Conservation (phyloP, 441 rosid genomes). For the Brassica balearica region DNA sequence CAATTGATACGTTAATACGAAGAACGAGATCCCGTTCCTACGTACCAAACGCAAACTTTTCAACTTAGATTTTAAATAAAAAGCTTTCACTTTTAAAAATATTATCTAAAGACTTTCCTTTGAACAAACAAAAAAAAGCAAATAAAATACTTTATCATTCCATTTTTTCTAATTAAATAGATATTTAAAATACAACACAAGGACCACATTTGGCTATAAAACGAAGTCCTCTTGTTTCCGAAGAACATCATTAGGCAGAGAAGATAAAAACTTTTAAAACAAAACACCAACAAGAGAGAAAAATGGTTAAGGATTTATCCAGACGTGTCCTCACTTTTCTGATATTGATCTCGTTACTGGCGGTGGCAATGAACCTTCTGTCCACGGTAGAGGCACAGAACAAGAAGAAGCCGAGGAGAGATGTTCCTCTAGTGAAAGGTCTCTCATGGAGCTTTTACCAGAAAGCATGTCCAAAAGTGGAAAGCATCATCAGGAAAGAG, state of each 20-base stretch:
- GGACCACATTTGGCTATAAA: constrained; percentile 41
- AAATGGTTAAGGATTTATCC: constrained; percentile 25
- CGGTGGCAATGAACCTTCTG: constrained; percentile 35
- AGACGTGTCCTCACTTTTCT: constrained; percentile 36
- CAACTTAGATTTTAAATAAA: background rate
- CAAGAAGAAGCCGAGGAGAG: constrained; percentile 31
- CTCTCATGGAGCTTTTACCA: constrained; percentile 68
- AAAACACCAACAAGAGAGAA: constrained; percentile 18
- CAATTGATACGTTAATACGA: background rate
- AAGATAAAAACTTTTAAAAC: background rate
- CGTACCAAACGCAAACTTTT: background rate
- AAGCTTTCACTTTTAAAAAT: background rate
- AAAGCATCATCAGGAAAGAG: constrained; percentile 56
- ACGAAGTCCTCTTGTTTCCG: constrained; percentile 12
- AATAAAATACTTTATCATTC: background rate
- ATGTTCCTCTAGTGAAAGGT: constrained; percentile 51
- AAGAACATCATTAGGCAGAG: constrained; percentile 26
- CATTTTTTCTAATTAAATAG: background rate
- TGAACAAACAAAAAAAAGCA: background rate
- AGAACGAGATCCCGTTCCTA: too few species aligned
- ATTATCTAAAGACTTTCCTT: background rate
- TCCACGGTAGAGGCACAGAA: constrained; percentile 35
- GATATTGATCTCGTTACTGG: constrained; percentile 38
- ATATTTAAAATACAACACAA: background rate
- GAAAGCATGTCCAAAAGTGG: constrained; percentile 62